Base-by-base conservation (phyloP, 2,329 filamentous ascomycete species). In the Purpureocillium takamizusanense region DNA sequence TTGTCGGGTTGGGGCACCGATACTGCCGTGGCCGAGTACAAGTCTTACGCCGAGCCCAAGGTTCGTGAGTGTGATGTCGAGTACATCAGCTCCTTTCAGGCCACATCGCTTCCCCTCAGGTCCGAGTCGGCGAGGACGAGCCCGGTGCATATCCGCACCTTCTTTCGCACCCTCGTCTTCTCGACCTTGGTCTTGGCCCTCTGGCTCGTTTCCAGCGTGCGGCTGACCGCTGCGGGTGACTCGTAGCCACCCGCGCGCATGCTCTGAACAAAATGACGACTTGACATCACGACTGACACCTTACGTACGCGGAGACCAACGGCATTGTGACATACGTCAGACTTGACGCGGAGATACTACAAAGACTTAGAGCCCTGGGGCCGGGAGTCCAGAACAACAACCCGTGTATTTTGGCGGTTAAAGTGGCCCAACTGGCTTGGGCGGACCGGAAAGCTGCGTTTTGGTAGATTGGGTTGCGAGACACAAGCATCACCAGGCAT, bases 11-110 rank as follows among this genome's bases (percentile, higher is more conserved):
- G 84, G 79, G 65, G 77, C 14, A 57, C 78, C 2, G 57, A 71
- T 1, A 63, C 67, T 13, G 75, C 85, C 28, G 59, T 92, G 28
- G 69, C 76, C 36, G 89, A 95, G 59, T 95, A 94, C 63, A 67
- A 70, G 45, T 63, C 66, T 1, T 89, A 80, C 48, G 77, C 78
- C 1, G 63, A 67, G 27, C 72, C 73, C 15, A 82, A 82, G 55
- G 57, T 69, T 13, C 72, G 78, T 31, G 74, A 79, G 10, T 72
- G 70, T 29, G 78, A 82, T 43, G 49, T 81, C 34, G 62, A 70
- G 14, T 82, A 80, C 52, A 71, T 82, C 42, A 62, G 57, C 31
- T 54, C 60, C 25, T 78, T 80, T 45, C 55, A 72, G 7, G 47
- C 54, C n/a, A 56, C 57, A 29, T 52, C 66, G 17, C 57, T 69